Evolutionary conservation across 1,139 yeast species (phyloP).

Genomic region (Ogataea hybrid): DNA sequence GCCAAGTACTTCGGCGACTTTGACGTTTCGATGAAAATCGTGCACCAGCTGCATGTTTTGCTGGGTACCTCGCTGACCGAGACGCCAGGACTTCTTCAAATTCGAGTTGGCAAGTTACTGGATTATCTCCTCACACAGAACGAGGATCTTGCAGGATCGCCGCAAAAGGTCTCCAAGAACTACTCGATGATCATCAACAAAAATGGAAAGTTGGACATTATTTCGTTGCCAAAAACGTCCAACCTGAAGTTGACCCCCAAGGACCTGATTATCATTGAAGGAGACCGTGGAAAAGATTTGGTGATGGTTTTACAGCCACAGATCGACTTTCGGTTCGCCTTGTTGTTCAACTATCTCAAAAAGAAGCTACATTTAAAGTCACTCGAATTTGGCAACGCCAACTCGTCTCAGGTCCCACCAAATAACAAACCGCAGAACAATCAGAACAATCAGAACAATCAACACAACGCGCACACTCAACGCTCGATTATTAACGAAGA

Average conservation of each 20-base stretch:
- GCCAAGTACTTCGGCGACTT: conserved; percentile 46
- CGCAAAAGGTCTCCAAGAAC: conserved; percentile 28
- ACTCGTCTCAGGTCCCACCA: conserved; percentile 33
- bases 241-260: conserved; percentile 60
- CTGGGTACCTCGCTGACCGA: conserved; percentile 19
- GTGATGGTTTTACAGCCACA: conserved; percentile 73
- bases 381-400: conserved; percentile 53
- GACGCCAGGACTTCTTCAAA: conserved; percentile 32
- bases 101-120: conserved; percentile 40
- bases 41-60: conserved; percentile 36
- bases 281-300: conserved; percentile 91
- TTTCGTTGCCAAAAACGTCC: conserved; percentile 41
- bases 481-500: conserved; percentile 35
- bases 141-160: conserved; percentile 31
- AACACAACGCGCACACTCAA: conserved; percentile 20
- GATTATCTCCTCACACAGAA: conserved; percentile 32
- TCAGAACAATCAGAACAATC: conserved; percentile 25
- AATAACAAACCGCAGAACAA: conserved; percentile 33
- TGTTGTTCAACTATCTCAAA: conserved; percentile 74
- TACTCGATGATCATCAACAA: conserved; percentile 49
- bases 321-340: conserved; percentile 73
- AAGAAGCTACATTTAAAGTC: conserved; percentile 78
- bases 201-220: conserved; percentile 54
- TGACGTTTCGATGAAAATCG: conserved; percentile 33
- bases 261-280: conserved; percentile 91